Conservation (phyloP, 1,284 basidiomycete genomes). For the Tilletia setariae region DNA sequence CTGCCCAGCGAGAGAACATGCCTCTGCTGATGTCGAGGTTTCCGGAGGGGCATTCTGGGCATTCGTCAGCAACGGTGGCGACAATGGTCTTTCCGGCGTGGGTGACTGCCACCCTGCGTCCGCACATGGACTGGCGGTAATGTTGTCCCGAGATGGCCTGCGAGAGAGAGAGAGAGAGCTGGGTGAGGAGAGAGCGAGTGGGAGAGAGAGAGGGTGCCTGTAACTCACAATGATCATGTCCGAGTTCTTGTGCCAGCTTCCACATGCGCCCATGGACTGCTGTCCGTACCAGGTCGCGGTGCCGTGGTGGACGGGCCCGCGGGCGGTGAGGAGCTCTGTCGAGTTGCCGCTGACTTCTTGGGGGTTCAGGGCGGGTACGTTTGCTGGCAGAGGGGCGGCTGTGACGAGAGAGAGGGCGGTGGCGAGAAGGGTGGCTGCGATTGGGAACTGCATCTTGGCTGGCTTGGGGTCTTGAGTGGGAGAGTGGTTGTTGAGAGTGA, state of each 20-base stretch:
- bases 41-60: constrained; percentile 36
- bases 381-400: constrained; percentile 3
- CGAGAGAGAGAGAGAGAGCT: too few relatives aligned
- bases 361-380: not conserved
- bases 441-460: not conserved
- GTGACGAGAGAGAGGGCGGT: not conserved
- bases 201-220: too few relatives aligned
- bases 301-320: not conserved
- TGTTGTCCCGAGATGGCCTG: constrained; percentile 32
- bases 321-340: not conserved
- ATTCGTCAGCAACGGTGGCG: constrained; percentile 31
- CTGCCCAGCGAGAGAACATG: constrained; percentile 32
- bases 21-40: constrained; percentile 38
- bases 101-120: constrained; percentile 27
- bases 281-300: constrained; percentile 9
- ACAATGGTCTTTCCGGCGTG: constrained; percentile 33
- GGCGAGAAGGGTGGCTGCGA: not conserved
- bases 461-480: not conserved
- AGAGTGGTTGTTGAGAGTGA: not conserved
- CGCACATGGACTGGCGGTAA: constrained; percentile 28
- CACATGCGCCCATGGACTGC: constrained; percentile 5
- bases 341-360: not conserved
- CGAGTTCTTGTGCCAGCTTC: not conserved
- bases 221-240: not conserved
- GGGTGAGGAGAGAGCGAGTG: too few relatives aligned